Evolutionary conservation across 2,329 filamentous ascomycete genomes (phyloP), one percentile per base, ranked within the genome.

Genomic region (Penicillium concentricum): DNA sequence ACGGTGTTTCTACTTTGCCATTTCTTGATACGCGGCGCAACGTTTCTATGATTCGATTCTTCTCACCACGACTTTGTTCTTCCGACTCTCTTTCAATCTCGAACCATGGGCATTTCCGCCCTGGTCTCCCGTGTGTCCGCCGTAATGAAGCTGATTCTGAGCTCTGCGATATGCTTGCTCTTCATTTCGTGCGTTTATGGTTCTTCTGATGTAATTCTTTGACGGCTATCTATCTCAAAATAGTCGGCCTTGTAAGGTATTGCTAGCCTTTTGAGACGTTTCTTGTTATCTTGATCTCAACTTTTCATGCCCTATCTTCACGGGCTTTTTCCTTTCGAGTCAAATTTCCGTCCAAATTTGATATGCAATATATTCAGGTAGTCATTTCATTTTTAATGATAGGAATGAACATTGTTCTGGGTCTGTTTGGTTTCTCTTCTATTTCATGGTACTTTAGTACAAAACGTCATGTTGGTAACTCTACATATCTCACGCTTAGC

Each of bases 1-100:
- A 67, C 59, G 61, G 63, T 61, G 63, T 66, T 62, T 58, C 24
- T 60, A 41, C 56, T 62, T 50, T 18, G 58, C 49, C 47, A 35
- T 30, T 60, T 49, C 30, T 47, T 54, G 37, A n/a, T 42, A 34
- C 50, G 46, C 54, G 58, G 48, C 52, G 59, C 51, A 60, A 41
- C 32, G 44, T 52, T 57, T 51, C 35, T 43, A 58, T 51, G 58
- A 62, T 30, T 44, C 39, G 35, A 45, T 43, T 48, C 49, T 48
- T 47, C 38, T 43, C 16, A 20, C 38, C 46, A 51, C 28, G 49
- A 32, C 49, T 42, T 34, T 50, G 38, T 39, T 57, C 18, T 51
- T 46, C 43, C n/a, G 15, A 16, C 38, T 32, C 28, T 44, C 16
- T 44, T 51, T 55, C 49, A 50, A 57, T 51, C 43, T 57, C 49